Evolutionary conservation across 2,329 filamentous ascomycete species (phyloP).

Genomic region (Cadophora sp.): DNA sequence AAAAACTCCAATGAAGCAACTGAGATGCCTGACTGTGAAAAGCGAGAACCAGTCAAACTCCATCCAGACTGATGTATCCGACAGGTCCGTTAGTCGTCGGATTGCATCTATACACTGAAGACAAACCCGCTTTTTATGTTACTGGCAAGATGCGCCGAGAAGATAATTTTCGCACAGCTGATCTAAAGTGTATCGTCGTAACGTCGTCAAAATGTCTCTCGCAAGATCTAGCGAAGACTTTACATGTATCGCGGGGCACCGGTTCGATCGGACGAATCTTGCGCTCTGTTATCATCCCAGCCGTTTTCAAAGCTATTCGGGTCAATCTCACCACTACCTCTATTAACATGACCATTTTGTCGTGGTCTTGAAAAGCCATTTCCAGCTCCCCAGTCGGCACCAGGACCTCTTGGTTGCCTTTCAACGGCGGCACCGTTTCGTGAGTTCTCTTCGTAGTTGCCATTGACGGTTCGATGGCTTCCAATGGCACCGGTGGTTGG

Average conservation of each 20-base stretch:
- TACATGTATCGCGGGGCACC: slow-evolving; percentile 37
- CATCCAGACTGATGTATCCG: slow-evolving; percentile 25
- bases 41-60: slow-evolving; percentile 29
- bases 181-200: slow-evolving; percentile 39
- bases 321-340: slow-evolving; percentile 58
- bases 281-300: slow-evolving; percentile 41
- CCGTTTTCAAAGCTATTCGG: slow-evolving; percentile 32
- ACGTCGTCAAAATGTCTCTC: slow-evolving; percentile 38
- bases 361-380: slow-evolving; percentile 62
- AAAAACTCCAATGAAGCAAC: slow-evolving; percentile 26
- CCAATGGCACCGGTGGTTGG: slow-evolving; percentile 64
- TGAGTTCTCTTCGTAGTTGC: slow-evolving; percentile 38
- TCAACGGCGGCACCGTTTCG: slow-evolving; percentile 51
- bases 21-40: slow-evolving; percentile 22
- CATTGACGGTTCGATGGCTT: slow-evolving; percentile 63
- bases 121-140: slow-evolving; percentile 30
- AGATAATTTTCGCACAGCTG: slow-evolving; percentile 26
- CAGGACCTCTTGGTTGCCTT: slow-evolving; percentile 67
- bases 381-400: slow-evolving; percentile 60
- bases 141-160: slow-evolving; percentile 28
- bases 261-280: slow-evolving; percentile 45
- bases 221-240: slow-evolving; percentile 25
- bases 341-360: slow-evolving; percentile 65
- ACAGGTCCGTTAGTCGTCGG: slow-evolving; percentile 28
- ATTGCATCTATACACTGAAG: slow-evolving; percentile 30